Conservation (phyloP, 805 yeast species). For the Ogataea thermomethanolica region DNA sequence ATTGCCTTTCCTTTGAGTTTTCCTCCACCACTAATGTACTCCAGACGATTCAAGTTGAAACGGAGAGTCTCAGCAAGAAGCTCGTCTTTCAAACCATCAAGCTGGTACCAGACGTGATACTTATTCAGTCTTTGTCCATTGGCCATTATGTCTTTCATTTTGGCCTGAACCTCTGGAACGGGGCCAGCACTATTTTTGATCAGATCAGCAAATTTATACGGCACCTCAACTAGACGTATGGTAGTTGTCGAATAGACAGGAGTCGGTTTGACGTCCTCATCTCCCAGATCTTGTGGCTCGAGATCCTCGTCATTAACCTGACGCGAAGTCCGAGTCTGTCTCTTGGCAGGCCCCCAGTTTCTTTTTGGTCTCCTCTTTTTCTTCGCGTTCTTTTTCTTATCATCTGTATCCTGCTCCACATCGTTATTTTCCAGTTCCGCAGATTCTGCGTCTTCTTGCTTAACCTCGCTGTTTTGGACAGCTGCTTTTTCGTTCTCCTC, state of each 20-base stretch:
- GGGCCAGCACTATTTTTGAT: constrained; percentile 63
- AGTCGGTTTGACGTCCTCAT: constrained; percentile 42
- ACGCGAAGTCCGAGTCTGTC: constrained; percentile 26
- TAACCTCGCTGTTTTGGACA: constrained; percentile 9
- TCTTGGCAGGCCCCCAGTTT: constrained; percentile 28
- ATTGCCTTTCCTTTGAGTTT: constrained; percentile 33
- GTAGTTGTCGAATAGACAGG: constrained; percentile 60
- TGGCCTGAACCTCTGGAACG: constrained; percentile 48
- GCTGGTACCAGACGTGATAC: constrained; percentile 76
- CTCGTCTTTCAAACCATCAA: constrained; percentile 74
- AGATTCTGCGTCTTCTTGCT: constrained; percentile 12
- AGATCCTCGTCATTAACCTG: constrained; percentile 21
- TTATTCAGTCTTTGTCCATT: constrained; percentile 59
- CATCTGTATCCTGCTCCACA: constrained; percentile 28
- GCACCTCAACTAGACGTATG: constrained; percentile 60
- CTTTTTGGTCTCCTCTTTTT: constrained; percentile 27
- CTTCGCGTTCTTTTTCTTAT: constrained; percentile 17
- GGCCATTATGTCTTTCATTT: constrained; percentile 59
- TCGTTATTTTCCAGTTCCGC: constrained; percentile 23
- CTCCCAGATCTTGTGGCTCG: constrained; percentile 27
- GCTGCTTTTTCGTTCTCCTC: constrained; percentile 14
- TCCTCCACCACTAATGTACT: constrained; percentile 34
- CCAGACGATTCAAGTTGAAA: constrained; percentile 44
- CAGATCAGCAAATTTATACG: constrained; percentile 60
- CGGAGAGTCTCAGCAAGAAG: constrained; percentile 61